Conservation (phyloP, 768 basidiomycete genomes). For the Naganishia friedmannii region DNA sequence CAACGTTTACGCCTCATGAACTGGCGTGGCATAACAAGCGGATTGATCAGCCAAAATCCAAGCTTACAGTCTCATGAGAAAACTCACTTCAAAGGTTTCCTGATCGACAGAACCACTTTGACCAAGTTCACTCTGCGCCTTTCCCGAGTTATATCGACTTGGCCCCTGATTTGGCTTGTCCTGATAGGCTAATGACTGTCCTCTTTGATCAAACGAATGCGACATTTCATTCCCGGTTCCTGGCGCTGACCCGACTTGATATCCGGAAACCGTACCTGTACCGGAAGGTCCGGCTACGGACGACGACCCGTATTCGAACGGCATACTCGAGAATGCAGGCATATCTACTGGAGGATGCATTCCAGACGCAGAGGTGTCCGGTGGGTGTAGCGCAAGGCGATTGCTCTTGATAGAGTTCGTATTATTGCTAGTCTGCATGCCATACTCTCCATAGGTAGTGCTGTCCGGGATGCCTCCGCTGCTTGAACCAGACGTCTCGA, state of each 20-base stretch:
- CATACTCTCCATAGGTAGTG: slow-evolving; percentile 7
- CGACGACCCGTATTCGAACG: neutral
- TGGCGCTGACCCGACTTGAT: slow-evolving; percentile 10
- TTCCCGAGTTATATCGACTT: neutral
- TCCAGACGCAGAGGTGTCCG: neutral
- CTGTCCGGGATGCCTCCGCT: neutral
- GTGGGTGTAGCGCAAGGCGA: neutral
- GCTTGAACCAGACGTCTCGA: neutral
- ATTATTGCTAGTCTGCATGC: neutral
- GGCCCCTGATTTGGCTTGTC: neutral
- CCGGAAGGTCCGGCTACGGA: neutral
- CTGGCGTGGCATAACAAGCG: slow-evolving; percentile 26
- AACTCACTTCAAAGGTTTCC: slow-evolving; percentile 27
- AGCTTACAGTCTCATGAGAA: neutral
- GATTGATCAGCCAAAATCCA: neutral
- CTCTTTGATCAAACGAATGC: slow-evolving; percentile 1
- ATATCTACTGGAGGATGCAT: neutral
- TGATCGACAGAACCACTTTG: slow-evolving; percentile 10
- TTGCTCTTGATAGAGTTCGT: too few relatives aligned
- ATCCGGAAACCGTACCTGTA: slow-evolving; percentile 12
- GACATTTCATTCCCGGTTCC: neutral
- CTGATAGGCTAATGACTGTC: slow-evolving; percentile 8
- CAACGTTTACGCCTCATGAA: slow-evolving; percentile 51
- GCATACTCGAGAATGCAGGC: slow-evolving; percentile 1
- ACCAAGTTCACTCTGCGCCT: neutral